Conservation (phyloP, 2,329 filamentous ascomycete genomes). For the Microthyrium microscopicum region DNA sequence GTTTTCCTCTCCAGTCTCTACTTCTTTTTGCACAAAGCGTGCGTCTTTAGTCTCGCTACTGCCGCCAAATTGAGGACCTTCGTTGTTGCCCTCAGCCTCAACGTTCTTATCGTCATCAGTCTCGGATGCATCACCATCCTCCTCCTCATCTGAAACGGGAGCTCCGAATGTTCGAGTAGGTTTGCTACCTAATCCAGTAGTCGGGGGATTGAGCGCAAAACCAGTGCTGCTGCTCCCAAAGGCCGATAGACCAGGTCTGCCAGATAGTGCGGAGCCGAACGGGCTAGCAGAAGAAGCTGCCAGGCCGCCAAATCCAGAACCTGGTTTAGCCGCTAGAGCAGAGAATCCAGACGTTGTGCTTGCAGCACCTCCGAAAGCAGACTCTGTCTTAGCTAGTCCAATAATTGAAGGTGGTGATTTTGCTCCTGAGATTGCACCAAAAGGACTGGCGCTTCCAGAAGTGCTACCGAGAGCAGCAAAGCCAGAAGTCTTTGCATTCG, state of each 20-base stretch:
- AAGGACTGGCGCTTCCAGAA: slow-evolving; percentile 20
- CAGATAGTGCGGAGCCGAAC: slow-evolving; percentile 27
- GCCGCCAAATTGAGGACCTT: slow-evolving; percentile 1
- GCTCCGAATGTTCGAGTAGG: slow-evolving; percentile 61
- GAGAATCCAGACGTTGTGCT: slow-evolving; percentile 11
- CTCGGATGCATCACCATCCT: slow-evolving; percentile 21
- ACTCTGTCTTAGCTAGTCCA: slow-evolving; percentile 18
- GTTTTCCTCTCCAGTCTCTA: slow-evolving; percentile 76
- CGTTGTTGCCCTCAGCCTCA: background rate
- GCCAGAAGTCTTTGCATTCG: slow-evolving; percentile 14
- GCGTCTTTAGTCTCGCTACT: slow-evolving; percentile 50
- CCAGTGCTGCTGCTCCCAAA: slow-evolving; percentile 13
- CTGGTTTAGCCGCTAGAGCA: slow-evolving; percentile 9
- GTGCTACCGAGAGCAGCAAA: slow-evolving; percentile 20
- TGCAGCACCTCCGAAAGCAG: slow-evolving; percentile 14
- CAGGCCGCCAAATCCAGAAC: slow-evolving; percentile 17
- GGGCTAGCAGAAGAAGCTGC: slow-evolving; percentile 16
- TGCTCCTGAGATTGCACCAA: no score
- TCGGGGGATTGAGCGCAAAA: slow-evolving; percentile 14
- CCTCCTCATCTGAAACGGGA: slow-evolving; percentile 44
- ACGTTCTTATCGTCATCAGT: slow-evolving; percentile 12
- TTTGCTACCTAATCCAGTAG: slow-evolving; percentile 37
- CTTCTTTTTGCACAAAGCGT: slow-evolving; percentile 42
- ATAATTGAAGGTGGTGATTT: no score
- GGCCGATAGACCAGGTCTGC: slow-evolving; percentile 23